Evolutionary conservation across 768 basidiomycete species (phyloP).

Genomic region (Leccinum subtestaceum): DNA sequence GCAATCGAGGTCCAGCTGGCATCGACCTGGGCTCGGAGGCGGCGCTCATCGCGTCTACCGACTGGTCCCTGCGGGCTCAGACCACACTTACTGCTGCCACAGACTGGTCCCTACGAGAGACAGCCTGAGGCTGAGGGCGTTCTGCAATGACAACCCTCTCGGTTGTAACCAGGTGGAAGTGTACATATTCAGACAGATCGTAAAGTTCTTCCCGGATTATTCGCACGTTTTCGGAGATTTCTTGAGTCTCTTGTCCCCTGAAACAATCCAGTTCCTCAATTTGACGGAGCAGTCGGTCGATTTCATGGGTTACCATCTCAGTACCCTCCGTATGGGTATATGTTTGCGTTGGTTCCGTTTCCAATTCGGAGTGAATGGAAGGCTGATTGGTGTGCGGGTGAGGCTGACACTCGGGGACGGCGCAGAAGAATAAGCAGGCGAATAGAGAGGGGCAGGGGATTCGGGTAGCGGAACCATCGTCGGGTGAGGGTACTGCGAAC

Average conservation of each 20-base stretch:
- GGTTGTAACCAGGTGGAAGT: slow-evolving; percentile 33
- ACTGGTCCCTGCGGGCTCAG: slow-evolving; percentile 40
- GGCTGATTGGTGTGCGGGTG: slow-evolving; percentile 44
- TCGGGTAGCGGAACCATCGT: slow-evolving; percentile 27
- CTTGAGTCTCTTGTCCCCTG: slow-evolving; percentile 61
- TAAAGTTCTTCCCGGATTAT: slow-evolving; percentile 68
- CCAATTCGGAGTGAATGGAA: slow-evolving; percentile 45
- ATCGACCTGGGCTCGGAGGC: slow-evolving; percentile 32
- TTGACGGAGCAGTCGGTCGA: slow-evolving; percentile 47
- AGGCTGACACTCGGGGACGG: slow-evolving; percentile 48
- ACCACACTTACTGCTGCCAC: slow-evolving; percentile 43
- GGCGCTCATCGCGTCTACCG: slow-evolving; percentile 45
- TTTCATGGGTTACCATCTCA: slow-evolving; percentile 50
- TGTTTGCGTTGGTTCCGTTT: slow-evolving; percentile 41
- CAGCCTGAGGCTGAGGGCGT: slow-evolving; percentile 12
- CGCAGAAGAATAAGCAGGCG: slow-evolving; percentile 38
- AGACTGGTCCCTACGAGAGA: slow-evolving; percentile 38
- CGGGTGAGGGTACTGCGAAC: slow-evolving; percentile 32
- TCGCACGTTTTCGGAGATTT: slow-evolving; percentile 63
- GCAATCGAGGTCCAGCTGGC: slow-evolving; percentile 27
- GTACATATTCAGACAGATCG: slow-evolving; percentile 58
- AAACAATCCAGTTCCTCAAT: slow-evolving; percentile 64
- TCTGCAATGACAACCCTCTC: slow-evolving; percentile 16
- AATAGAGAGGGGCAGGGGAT: slow-evolving; percentile 25
- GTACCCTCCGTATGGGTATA: slow-evolving; percentile 37